A percentile compares a stretch with the other conserved stretches of the same genome.
These are phyloP conservation scores for Whalleya microplaca DNA, from an alignment of 2,329 filamentous ascomycete genomes.

Conservation along the genomic window DNA sequence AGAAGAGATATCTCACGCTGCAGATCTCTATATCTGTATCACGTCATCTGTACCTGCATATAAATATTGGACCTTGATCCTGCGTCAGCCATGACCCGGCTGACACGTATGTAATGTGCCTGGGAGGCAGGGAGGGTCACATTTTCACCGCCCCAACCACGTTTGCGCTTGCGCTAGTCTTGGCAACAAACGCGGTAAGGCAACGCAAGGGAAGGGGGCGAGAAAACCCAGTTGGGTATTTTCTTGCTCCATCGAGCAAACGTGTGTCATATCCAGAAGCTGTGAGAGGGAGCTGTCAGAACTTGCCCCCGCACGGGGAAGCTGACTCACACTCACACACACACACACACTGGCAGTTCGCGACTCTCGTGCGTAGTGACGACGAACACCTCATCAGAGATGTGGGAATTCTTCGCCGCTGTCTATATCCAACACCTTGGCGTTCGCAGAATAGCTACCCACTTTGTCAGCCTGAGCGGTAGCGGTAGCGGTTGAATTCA, in stretches of 20 bases:
- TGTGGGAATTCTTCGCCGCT: slow-evolving; percentile 1
- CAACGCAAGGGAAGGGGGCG: too few relatives aligned
- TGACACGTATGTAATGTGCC: slow-evolving; percentile 19
- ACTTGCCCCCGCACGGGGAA: slow-evolving; percentile 9
- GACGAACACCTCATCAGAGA: background rate
- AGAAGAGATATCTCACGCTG: slow-evolving; percentile 2
- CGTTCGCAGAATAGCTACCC: slow-evolving; percentile 8
- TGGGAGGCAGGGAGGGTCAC: slow-evolving; percentile 6
- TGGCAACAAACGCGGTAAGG: background rate
- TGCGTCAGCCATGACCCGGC: slow-evolving; percentile 17
- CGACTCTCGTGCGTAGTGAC: too few relatives aligned
- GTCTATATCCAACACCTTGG: slow-evolving; percentile 13
- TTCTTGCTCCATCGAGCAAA: slow-evolving; percentile 3
- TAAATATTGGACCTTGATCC: slow-evolving; percentile 23
- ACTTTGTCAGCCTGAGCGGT: slow-evolving; percentile 5
- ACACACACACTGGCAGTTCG: too few relatives aligned
- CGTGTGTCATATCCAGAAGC: background rate
- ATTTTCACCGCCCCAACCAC: slow-evolving; percentile 20
- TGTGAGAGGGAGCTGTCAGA: background rate
- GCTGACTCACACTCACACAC: too few relatives aligned
- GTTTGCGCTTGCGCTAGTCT: background rate
- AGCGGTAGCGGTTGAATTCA: slow-evolving; percentile 2
- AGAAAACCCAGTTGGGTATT: background rate
- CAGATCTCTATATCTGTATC: background rate
- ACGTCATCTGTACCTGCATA: slow-evolving; percentile 21